Percentiles rank a stretch among this genome's conserved stretches.
Evolutionary conservation across 768 basidiomycete genomes (phyloP).

Genomic region (Auricularia cornea): DNA sequence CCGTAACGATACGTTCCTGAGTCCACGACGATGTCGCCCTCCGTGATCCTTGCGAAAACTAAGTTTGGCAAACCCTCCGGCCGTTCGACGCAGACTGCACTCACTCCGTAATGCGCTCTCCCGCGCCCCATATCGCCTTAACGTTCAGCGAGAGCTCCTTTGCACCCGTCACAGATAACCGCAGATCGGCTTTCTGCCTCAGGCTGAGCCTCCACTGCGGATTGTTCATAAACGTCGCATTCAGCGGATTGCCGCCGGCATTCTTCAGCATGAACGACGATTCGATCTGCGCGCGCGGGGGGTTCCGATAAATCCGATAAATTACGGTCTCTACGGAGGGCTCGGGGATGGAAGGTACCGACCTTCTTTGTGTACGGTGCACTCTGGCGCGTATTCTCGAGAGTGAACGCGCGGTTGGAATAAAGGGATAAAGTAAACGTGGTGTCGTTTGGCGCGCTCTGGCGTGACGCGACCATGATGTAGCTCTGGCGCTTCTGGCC

Average conservation of each 20-base stretch:
- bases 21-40: conserved; percentile 61
- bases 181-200: conserved; percentile 3
- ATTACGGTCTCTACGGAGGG: neutral
- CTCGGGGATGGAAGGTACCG: neutral
- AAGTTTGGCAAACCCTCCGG: neutral
- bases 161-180: conserved; percentile 45
- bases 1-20: conserved; percentile 83
- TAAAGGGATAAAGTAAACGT: conserved; percentile 65
- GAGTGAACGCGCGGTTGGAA: conserved; percentile 28
- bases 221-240: conserved; percentile 80
- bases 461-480: conserved; percentile 53
- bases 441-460: conserved; percentile 48
- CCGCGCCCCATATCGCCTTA: conserved; percentile 65
- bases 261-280: conserved; percentile 59
- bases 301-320: neutral
- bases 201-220: conserved; percentile 77
- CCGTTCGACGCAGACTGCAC: conserved; percentile 19
- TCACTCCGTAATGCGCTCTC: conserved; percentile 67
- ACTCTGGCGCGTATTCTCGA: conserved; percentile 11
- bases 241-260: conserved; percentile 75
- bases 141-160: conserved; percentile 69
- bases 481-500: neutral
- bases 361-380: conserved; percentile 22
- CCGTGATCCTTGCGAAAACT: conserved; percentile 35
- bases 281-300: conserved; percentile 43